Percentiles rank a stretch among this genome's conserved stretches.
These are phyloP conservation scores for Tolypocladium ophioglossoides DNA, from an alignment of 2,329 filamentous ascomycete species.

Conservation along the genomic window DNA sequence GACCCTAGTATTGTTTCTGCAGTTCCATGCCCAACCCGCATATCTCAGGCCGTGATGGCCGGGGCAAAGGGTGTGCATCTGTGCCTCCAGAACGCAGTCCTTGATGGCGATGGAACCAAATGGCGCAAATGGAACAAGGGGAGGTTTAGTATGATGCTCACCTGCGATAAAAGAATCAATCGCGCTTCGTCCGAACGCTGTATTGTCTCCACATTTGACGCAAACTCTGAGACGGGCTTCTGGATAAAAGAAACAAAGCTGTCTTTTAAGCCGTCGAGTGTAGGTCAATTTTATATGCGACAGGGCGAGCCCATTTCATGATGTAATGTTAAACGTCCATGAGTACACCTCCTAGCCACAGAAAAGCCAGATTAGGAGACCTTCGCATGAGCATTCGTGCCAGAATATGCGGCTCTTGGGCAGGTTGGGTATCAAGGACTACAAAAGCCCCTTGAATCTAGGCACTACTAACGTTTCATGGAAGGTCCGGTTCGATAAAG, in stretches of 20 bases:
- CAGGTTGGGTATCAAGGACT: background rate
- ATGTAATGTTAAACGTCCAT: too few species aligned
- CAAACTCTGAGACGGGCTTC: background rate
- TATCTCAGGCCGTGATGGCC: too few species aligned
- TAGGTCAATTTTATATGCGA: too few species aligned
- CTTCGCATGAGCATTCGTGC: too few species aligned
- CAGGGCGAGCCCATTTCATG: conserved; percentile 2
- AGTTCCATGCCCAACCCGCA: too few species aligned
- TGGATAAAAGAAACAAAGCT: conserved; percentile 4
- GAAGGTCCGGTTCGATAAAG: background rate
- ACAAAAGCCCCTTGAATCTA: conserved; percentile 5
- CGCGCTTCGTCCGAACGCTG: conserved; percentile 4
- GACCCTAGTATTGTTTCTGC: too few species aligned
- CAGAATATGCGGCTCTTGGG: background rate
- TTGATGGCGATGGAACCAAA: conserved; percentile 1
- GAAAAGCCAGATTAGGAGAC: too few species aligned
- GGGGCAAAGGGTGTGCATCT: conserved; percentile 3
- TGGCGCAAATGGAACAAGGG: conserved; percentile 3
- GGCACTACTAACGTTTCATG: conserved; percentile 4
- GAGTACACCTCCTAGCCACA: too few species aligned
- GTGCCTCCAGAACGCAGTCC: conserved; percentile 7
- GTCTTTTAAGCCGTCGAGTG: conserved; percentile 3
- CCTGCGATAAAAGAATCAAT: conserved; percentile 4
- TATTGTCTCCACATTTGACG: background rate
- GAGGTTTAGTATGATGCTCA: background rate